A percentile compares a stretch with the other conserved stretches of the same genome.
Evolutionary conservation across 2,329 filamentous ascomycete species (phyloP).

Genomic region (Sordariomycetes sp.): DNA sequence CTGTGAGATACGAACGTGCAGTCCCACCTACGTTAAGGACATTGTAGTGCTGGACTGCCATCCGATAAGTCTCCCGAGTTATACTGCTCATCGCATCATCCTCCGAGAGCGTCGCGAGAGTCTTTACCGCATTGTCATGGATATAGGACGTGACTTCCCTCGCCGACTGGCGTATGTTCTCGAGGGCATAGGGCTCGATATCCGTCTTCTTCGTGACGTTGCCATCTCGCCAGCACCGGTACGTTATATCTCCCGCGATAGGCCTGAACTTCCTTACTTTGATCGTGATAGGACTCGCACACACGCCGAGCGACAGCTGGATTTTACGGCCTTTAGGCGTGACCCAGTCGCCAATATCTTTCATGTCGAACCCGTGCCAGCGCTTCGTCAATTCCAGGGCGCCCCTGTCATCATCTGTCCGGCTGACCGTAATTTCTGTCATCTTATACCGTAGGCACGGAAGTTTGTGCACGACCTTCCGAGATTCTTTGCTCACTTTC

Average conservation of each 20-base stretch:
- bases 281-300: slow-evolving; percentile 22
- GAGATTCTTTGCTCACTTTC: slow-evolving; percentile 24
- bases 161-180: slow-evolving; percentile 22
- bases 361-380: slow-evolving; percentile 28
- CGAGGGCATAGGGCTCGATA: slow-evolving; percentile 28
- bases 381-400: slow-evolving; percentile 28
- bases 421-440: slow-evolving; percentile 26
- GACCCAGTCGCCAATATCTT: slow-evolving; percentile 26
- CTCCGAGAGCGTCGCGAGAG: slow-evolving; percentile 16
- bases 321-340: slow-evolving; percentile 19
- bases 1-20: background rate
- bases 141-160: slow-evolving; percentile 24
- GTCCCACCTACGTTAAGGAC: slow-evolving; percentile 11
- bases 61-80: slow-evolving; percentile 10
- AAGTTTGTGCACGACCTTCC: slow-evolving; percentile 34
- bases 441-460: slow-evolving; percentile 33
- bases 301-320: slow-evolving; percentile 25
- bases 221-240: slow-evolving; percentile 25
- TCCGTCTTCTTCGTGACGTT: slow-evolving; percentile 15
- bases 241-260: slow-evolving; percentile 21
- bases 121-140: slow-evolving; percentile 13
- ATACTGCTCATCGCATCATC: background rate
- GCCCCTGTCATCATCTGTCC: slow-evolving; percentile 21
- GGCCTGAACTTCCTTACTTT: slow-evolving; percentile 30
- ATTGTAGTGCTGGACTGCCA: slow-evolving; percentile 12